Evolutionary conservation across 305 asterid genomes (phyloP).

Genomic region (Solanum hybrid): DNA sequence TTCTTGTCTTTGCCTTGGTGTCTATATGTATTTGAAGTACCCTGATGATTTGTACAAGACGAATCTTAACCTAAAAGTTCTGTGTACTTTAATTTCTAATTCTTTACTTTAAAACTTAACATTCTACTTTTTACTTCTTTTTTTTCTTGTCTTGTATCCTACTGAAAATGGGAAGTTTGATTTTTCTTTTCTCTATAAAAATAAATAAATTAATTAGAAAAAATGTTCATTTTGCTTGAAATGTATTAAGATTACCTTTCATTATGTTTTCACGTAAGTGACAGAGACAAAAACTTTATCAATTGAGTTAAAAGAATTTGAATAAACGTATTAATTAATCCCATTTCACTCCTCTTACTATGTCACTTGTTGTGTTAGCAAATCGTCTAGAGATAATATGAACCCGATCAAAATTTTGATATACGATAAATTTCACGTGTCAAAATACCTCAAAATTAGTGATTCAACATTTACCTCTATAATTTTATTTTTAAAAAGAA

Average conservation of each 20-base stretch:
- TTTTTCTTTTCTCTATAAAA: not conserved
- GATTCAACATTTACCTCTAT: not conserved
- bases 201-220: not conserved
- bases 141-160: not conserved
- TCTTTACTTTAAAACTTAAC: not conserved
- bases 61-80: not conserved
- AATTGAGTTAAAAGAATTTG: too few relatives aligned
- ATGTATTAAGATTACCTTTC: not conserved
- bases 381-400: not conserved
- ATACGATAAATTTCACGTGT: not conserved
- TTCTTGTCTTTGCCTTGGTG: not conserved
- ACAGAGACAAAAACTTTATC: not conserved
- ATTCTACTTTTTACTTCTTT: not conserved
- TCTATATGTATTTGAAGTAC: not conserved
- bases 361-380: not conserved
- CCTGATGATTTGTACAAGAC: not conserved
- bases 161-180: not conserved
- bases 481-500: not conserved
- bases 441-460: not conserved
- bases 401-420: not conserved
- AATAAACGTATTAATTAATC: too few relatives aligned
- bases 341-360: too few relatives aligned
- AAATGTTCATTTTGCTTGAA: not conserved
- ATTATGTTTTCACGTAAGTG: not conserved
- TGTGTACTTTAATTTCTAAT: not conserved